Evolutionary conservation across 768 basidiomycete genomes (phyloP), one percentile per base, ranked within the genome.

Genomic region (Trametes gibbosa): DNA sequence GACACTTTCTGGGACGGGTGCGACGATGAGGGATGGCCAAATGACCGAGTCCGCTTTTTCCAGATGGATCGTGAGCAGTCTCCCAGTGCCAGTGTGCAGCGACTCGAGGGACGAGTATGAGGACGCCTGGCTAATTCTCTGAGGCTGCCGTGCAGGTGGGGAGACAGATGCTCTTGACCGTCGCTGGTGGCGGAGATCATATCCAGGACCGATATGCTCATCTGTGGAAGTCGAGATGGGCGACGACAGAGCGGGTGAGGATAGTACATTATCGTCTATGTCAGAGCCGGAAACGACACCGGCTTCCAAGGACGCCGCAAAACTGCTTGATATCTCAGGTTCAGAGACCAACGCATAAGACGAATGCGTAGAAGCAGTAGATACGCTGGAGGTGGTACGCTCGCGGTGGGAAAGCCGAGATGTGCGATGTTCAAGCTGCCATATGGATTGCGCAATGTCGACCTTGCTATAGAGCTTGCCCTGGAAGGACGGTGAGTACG

Each of bases 311-410:
- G 90, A 92, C 6, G 88, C 89, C 1, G 89, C 88, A 63, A 92
- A 91, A 69, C 87, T 89, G 73, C 89, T 91, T 5, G 90, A 90
- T 51, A 92, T 87, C 63, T 92, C 90, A 2, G 84, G 84, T 65
- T 92, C 90, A n/a, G 90, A 91, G 9, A 92, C 78, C 56, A 90
- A 79, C 4, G 90, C 90, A 65, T 85, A 92, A 0, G 90, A 92
- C 19, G 90, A 92, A 27, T 84, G 88, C 0, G 88, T 88, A 3
- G 89, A 91, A 0, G 85, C 75, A 1, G 88, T 89, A 9, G 90
- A 91, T 6, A 85, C 76, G 14, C 87, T 84, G 14, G 89, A 90
- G 2, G 84, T 85, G 0, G 90, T 92, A 19, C 89, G 85, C 58
- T 87, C 89, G 66, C 90, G 78, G 16, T 78, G 76, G 0, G 84